Evolutionary conservation across 495 filamentous ascomycete genomes (phyloP), one percentile per base, ranked within the genome.

Genomic region (Xylaria grammica): DNA sequence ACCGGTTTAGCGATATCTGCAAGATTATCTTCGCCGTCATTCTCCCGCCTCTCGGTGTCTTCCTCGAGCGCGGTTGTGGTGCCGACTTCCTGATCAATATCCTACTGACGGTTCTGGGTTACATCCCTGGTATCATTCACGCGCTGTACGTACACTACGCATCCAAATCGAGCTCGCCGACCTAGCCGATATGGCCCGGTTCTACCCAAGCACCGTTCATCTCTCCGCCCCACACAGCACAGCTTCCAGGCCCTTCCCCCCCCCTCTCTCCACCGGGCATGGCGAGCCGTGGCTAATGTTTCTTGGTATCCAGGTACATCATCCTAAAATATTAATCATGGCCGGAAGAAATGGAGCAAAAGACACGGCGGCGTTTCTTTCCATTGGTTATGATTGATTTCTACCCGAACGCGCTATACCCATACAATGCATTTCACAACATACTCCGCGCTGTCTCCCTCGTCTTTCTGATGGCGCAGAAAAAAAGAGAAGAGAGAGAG

Each of bases 21-120:
- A 93, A 94, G 83, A 91, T 94, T 82, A 86, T 95, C 79, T 84
- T 92, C 77, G 90, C 92, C 80, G 82, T 96, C 81, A 78, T 96
- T 81, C 83, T 96, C 54, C 94, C 94, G 42, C 94, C 94, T 67
- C 83, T 96, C 36, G 92, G 92, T 77, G 94, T 96, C 74, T 96
- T 97, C 85, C 86, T 96, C 62, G 90, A 95, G 83, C 87, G 89
- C 42, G 93, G 93, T 73, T 93, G 90, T 80, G 85, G 87, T 75
- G 85, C 87, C 71, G 91, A 96, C 71, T 81, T 97, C 67, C 79
- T 91, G 69, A 93, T 97, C 85, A 96, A 95, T 82, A 87, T 96
- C 79, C 83, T 89, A 67, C 81, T 97, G 74, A 95, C 91, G 52
- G 87, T 94, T 69, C 84, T 97, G 73, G 90, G 89, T 72, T 93